Base-by-base conservation (phyloP, 805 yeast genomes). In the Yarrowia keelungensis region DNA sequence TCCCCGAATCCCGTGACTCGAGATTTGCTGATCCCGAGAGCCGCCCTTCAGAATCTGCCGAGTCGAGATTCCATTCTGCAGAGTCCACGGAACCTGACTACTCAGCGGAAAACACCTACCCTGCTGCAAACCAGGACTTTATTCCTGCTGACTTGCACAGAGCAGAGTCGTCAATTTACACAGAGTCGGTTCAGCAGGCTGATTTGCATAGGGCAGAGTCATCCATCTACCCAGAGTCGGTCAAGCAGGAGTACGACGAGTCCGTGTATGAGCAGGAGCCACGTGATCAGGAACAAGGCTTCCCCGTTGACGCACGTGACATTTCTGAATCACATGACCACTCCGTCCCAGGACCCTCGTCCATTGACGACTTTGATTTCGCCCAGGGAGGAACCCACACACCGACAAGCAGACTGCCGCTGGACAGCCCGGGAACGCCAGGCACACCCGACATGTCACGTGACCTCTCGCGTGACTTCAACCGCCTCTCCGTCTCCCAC, bases 341-440 rank as follows among this genome's bases (percentile, higher is more conserved):
- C 12, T 5, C 39, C 38, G 11, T 8, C 15, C 15, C 26, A 8
- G 32, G 3, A 8, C 26, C 47, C 5, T 19, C 50, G 9, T 22
- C n/a, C 51, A 47, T 22, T 5, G 51, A 47, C 39, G 53, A 49
- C 53, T 49, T 49, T 49, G 53, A 49, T 10, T 35, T 51, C 53
- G 26, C n/a, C 54, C n/a, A 26, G 7, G 32, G 36, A 1, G 54
- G 39, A 49, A 9, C 12, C 3, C 54, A 49, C 15, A 49, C 54
- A 0, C 54, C 54, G 1, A n/a, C 54, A 9, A 32, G 4, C 10
- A 11, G 38, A 14, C 19, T 49, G 19, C 53, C 53, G 7, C 7
- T 49, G 38, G 53, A 49, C 38, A 35, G 41, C 11, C 26, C 58
- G 3, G 43, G 41, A 8, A 38, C 58, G 7, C 43, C 42, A 2